A percentile compares a stretch with the other conserved stretches of the same genome.
Evolutionary conservation across 2,329 filamentous ascomycete genomes (phyloP).

Genomic region (Monosporascus cannonballus): DNA sequence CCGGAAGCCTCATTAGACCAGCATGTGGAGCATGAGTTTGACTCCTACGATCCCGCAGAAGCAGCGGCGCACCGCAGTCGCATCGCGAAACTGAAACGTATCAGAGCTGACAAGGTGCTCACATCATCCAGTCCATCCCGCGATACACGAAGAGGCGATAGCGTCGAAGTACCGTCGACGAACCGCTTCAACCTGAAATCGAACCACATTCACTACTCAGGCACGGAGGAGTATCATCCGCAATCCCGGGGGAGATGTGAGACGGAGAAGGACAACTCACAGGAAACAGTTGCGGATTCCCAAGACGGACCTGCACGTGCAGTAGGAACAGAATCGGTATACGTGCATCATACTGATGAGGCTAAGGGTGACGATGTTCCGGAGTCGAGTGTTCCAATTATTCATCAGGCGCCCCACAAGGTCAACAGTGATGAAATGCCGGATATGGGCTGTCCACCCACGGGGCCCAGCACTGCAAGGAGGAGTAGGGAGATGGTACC

Average conservation of each 20-base stretch:
- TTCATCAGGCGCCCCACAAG: conserved; percentile 3
- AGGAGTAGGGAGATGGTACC: conserved; percentile 23
- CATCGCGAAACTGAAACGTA: conserved; percentile 17
- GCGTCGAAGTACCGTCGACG: conserved; percentile 26
- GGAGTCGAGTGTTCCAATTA: conserved; percentile 2
- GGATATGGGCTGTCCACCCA: neutral
- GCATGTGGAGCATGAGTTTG: conserved; percentile 15
- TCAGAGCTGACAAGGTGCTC: conserved; percentile 21
- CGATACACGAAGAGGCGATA: conserved; percentile 11
- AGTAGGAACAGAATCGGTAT: conserved; percentile 1
- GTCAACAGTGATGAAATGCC: neutral
- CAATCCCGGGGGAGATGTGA: conserved; percentile 10
- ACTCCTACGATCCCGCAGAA: conserved; percentile 17
- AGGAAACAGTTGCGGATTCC: conserved; percentile 26
- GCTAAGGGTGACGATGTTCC: conserved; percentile 4
- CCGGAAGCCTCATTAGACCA: conserved; percentile 11
- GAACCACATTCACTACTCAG: neutral
- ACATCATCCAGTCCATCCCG: conserved; percentile 18
- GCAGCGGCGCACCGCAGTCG: conserved; percentile 18
- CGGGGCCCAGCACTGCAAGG: neutral
- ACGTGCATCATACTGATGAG: conserved; percentile 1
- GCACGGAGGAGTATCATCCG: conserved; percentile 8
- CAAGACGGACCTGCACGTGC: conserved; percentile 15
- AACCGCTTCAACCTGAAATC: conserved; percentile 13
- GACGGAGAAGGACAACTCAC: conserved; percentile 16